Evolutionary conservation across 2,329 filamentous ascomycete genomes (phyloP).

Genomic region (Colletotrichum gigasporum): DNA sequence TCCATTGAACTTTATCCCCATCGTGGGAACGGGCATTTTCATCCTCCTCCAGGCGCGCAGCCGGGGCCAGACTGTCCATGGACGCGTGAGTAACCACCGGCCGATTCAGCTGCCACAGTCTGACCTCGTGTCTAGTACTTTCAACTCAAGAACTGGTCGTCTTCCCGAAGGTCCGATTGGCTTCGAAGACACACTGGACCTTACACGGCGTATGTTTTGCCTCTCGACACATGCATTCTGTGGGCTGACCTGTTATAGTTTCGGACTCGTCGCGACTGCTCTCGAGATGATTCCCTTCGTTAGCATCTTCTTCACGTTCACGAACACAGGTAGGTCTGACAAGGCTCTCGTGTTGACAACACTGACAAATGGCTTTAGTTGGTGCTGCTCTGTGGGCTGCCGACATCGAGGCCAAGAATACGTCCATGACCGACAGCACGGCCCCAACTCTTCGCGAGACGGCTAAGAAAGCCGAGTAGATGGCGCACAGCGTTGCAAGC

Average conservation of each 20-base stretch:
- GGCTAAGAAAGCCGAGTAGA: constrained; percentile 58
- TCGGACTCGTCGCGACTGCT: constrained; percentile 77
- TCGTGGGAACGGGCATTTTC: constrained; percentile 86
- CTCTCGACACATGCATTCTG: not conserved
- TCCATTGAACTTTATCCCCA: constrained; percentile 91
- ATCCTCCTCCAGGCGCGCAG: constrained; percentile 72
- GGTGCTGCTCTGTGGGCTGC: constrained; percentile 95
- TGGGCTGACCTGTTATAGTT: constrained; percentile 57
- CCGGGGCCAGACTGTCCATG: constrained; percentile 60
- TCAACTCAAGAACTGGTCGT: constrained; percentile 86
- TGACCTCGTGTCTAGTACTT: constrained; percentile 73
- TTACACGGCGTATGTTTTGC: constrained; percentile 75
- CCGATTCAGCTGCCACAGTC: not conserved
- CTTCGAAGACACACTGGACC: constrained; percentile 75
- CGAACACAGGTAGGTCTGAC: constrained; percentile 72
- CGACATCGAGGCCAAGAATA: constrained; percentile 74
- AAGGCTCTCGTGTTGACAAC: not conserved
- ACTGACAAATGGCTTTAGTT: constrained; percentile 57
- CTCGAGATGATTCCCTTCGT: constrained; percentile 86
- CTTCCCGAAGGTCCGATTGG: constrained; percentile 72
- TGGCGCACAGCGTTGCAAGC: not conserved
- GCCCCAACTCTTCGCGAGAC: constrained; percentile 60
- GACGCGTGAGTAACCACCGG: constrained; percentile 54
- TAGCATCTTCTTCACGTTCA: constrained; percentile 88
- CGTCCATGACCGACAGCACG: constrained; percentile 58